These are phyloP conservation scores for Choiromyces venosus DNA, from an alignment of 495 filamentous ascomycete genomes.

Conservation along the genomic window DNA sequence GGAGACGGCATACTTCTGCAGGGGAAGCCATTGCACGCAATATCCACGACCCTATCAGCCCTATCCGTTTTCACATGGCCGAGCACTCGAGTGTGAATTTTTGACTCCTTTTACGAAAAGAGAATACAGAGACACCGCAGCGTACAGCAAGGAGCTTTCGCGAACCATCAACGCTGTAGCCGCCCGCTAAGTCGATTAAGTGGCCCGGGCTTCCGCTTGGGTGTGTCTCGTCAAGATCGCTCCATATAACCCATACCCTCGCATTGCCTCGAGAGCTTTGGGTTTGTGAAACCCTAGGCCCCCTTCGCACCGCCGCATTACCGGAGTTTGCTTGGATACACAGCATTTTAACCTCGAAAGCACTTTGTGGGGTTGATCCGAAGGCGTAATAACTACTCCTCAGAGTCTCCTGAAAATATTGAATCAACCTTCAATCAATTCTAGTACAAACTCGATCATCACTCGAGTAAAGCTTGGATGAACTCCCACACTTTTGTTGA, in stretches of 20 bases:
- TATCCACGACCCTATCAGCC: conserved; percentile 22
- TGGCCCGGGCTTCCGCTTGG: conserved; percentile 32
- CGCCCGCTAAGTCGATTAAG: conserved; percentile 38
- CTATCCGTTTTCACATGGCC: conserved; percentile 35
- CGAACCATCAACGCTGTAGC: conserved; percentile 37
- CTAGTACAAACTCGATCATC: conserved; percentile 29
- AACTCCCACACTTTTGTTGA: conserved; percentile 44
- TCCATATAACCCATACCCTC: conserved; percentile 35
- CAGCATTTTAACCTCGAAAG: conserved; percentile 15
- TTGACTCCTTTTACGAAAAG: conserved; percentile 39
- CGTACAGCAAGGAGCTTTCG: conserved; percentile 21
- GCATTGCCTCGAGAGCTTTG: conserved; percentile 25
- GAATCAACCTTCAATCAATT: conserved; percentile 13
- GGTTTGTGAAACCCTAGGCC: conserved; percentile 29
- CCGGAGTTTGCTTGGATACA: conserved; percentile 19
- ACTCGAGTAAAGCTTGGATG: conserved; percentile 40
- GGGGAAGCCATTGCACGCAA: conserved; percentile 31
- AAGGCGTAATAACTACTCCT: conserved; percentile 14
- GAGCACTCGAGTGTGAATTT: conserved; percentile 28
- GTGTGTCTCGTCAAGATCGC: conserved; percentile 31
- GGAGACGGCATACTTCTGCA: conserved; percentile 30
- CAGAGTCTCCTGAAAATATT: conserved; percentile 10
- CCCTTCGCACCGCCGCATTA: conserved; percentile 19
- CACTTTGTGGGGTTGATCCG: conserved; percentile 18
- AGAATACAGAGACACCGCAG: conserved; percentile 30